Percentiles rank a stretch among this genome's conserved stretches.
phyloP scores from a whole-genome alignment of 306 rosid species.

The Begonia loranthoides region DNA sequence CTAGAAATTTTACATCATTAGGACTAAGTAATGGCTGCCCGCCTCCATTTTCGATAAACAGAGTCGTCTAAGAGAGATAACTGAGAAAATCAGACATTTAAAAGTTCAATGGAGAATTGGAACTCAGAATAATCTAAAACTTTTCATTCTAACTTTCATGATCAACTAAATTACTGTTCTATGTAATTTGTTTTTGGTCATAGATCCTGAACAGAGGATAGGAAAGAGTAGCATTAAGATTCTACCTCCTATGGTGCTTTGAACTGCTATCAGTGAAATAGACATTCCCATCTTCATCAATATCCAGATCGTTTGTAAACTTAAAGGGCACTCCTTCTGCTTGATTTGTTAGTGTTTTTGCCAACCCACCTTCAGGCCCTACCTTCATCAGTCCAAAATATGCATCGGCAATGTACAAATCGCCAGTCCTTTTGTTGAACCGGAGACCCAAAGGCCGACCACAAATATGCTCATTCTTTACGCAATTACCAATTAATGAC shows the following conservation, averaged over 20 bases:
- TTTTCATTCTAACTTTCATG: too few relatives aligned
- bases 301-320: slow-evolving; percentile 69
- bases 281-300: slow-evolving; percentile 61
- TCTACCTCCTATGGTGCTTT: slow-evolving; percentile 56
- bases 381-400: slow-evolving; percentile 71
- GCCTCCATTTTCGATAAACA: too few relatives aligned
- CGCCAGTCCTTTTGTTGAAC: slow-evolving; percentile 75
- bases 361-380: slow-evolving; percentile 74
- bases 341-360: slow-evolving; percentile 54
- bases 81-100: too few relatives aligned
- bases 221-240: too few relatives aligned
- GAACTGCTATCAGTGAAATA: slow-evolving; percentile 73
- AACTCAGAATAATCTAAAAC: neutral
- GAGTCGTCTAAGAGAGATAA: too few relatives aligned
- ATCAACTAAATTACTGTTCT: too few relatives aligned
- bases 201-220: too few relatives aligned
- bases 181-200: too few relatives aligned
- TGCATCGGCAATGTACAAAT: slow-evolving; percentile 80
- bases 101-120: neutral
- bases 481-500: too few relatives aligned
- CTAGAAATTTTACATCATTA: slow-evolving; percentile 19
- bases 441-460: slow-evolving; percentile 88
- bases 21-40: too few relatives aligned
- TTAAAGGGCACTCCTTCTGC: slow-evolving; percentile 59
- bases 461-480: slow-evolving; percentile 60